Conservation (phyloP, 768 basidiomycete species). For the Termitomyces sp. region DNA sequence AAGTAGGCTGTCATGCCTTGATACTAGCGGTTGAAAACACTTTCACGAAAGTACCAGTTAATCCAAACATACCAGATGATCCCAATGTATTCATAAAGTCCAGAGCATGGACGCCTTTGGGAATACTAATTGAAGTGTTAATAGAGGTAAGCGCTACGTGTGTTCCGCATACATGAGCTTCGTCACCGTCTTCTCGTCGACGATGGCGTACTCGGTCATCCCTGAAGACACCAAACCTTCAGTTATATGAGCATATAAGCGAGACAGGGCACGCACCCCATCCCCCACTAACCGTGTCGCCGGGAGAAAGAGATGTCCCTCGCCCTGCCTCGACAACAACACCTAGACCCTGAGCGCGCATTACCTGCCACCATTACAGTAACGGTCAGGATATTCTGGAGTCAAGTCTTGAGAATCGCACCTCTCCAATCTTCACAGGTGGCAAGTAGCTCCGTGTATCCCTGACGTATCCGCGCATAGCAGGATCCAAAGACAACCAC, state of each 20-base stretch:
- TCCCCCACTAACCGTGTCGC: constrained; percentile 64
- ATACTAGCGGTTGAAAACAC: neutral
- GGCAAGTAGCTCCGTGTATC: constrained; percentile 69
- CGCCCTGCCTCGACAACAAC: constrained; percentile 58
- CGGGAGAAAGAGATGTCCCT: constrained; percentile 52
- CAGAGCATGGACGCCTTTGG: constrained; percentile 57
- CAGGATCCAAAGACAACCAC: constrained; percentile 82
- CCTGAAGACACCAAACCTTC: constrained; percentile 34
- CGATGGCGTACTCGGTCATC: constrained; percentile 73
- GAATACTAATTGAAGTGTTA: constrained; percentile 34
- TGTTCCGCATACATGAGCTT: constrained; percentile 51
- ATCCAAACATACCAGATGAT: constrained; percentile 46
- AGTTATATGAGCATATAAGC: neutral
- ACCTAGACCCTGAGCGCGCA: constrained; percentile 71
- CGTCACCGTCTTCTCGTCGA: constrained; percentile 47
- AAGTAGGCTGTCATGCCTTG: constrained; percentile 88
- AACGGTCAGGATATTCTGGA: neutral
- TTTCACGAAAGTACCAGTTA: neutral
- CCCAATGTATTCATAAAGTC: constrained; percentile 87
- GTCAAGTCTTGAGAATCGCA: constrained; percentile 13
- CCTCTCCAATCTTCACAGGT: constrained; percentile 69
- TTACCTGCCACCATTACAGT: constrained; percentile 37
- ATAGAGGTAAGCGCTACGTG: neutral
- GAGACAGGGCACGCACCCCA: constrained; percentile 45
- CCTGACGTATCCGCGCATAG: constrained; percentile 82